These are phyloP conservation scores for Russula compacta DNA, from an alignment of 768 basidiomycete species.

Conservation along the genomic window DNA sequence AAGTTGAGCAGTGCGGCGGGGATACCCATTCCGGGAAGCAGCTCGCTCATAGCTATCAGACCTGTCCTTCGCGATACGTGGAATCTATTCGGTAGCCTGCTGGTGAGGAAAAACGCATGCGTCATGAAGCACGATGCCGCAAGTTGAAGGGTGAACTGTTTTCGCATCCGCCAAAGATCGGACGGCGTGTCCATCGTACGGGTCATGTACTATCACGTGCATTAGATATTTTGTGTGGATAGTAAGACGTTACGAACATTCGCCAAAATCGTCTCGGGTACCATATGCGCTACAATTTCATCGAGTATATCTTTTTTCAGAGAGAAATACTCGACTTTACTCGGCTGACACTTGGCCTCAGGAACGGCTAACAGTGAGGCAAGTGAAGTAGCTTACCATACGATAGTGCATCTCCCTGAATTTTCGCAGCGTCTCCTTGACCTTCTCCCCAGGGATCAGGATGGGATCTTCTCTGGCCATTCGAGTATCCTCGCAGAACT, in stretches of 20 bases:
- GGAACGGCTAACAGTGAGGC: not conserved
- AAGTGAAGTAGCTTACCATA: conserved; percentile 30
- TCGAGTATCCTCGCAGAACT: conserved; percentile 66
- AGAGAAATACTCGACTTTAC: conserved; percentile 55
- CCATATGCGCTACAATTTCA: conserved; percentile 77
- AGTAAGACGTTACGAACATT: conserved; percentile 42
- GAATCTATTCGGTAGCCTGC: conserved; percentile 77
- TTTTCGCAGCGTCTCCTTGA: conserved; percentile 58
- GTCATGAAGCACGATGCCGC: conserved; percentile 90
- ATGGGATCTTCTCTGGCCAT: conserved; percentile 84
- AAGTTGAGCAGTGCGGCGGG: conserved; percentile 20
- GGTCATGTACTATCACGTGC: conserved; percentile 68
- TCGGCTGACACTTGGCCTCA: conserved; percentile 33
- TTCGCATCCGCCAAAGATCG: conserved; percentile 94
- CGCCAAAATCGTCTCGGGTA: conserved; percentile 80
- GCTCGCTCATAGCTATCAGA: conserved; percentile 84
- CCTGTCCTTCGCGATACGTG: conserved; percentile 86
- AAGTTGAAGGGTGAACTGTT: conserved; percentile 88
- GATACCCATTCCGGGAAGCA: conserved; percentile 60
- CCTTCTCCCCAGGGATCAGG: conserved; percentile 76
- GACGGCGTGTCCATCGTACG: conserved; percentile 73
- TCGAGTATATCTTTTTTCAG: conserved; percentile 81
- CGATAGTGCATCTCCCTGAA: conserved; percentile 36
- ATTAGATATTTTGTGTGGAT: conserved; percentile 2
- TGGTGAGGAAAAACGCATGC: conserved; percentile 74